These are phyloP conservation scores for Penicillium sp. DNA, from an alignment of 2,329 filamentous ascomycete species.

Conservation along the genomic window DNA sequence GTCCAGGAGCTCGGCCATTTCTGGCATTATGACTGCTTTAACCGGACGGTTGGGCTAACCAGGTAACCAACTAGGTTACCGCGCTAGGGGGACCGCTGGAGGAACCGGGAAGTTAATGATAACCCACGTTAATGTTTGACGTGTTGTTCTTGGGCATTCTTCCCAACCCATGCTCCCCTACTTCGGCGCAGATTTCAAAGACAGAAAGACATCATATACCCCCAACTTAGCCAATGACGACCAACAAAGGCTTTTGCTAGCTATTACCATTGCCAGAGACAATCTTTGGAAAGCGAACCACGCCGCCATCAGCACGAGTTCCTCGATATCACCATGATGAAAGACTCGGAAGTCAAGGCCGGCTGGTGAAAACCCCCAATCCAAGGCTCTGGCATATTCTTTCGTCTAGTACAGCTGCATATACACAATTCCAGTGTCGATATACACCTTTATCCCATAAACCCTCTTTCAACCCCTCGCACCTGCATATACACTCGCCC, in stretches of 20 bases:
- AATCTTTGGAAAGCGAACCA: background rate
- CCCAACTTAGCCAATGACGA: background rate
- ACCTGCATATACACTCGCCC: slow-evolving; percentile 1
- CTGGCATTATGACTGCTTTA: no score
- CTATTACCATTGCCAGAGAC: background rate
- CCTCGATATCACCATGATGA: slow-evolving; percentile 19
- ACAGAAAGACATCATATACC: background rate
- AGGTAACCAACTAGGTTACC: no score
- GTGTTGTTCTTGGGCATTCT: no score
- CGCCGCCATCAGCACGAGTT: background rate
- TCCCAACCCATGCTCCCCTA: no score
- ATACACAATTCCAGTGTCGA: background rate
- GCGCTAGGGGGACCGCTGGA: no score
- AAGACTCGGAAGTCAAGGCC: slow-evolving; percentile 10
- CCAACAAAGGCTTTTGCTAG: background rate
- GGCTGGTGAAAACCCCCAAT: background rate
- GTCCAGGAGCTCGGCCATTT: no score
- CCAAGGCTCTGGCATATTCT: background rate
- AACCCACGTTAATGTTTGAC: no score
- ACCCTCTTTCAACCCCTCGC: background rate
- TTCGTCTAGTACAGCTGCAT: background rate
- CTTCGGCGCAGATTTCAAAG: no score
- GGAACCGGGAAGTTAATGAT: no score
- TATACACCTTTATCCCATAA: background rate
- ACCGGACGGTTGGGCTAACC: no score